Evolutionary conservation across 2,329 filamentous ascomycete genomes (phyloP).

Genomic region (Talaromyces sp.): DNA sequence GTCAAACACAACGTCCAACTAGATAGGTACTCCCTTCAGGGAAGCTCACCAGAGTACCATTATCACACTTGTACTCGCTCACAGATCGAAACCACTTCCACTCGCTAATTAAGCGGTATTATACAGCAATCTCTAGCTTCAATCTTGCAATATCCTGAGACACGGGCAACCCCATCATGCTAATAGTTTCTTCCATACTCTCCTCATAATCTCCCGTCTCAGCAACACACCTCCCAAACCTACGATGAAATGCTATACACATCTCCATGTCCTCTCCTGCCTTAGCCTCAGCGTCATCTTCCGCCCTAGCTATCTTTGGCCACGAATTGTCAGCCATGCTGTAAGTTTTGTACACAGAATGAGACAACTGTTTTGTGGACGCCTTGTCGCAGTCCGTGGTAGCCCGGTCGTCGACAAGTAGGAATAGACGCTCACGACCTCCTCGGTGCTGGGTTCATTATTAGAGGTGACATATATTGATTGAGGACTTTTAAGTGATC

Average conservation of each 20-base stretch:
- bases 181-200: background rate
- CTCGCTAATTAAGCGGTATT: background rate
- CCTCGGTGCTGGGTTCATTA: background rate
- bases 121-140: background rate
- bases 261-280: background rate
- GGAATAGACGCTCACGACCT: background rate
- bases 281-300: background rate
- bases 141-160: background rate
- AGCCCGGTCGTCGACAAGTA: background rate
- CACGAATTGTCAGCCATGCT: background rate
- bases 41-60: background rate
- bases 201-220: background rate
- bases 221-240: background rate
- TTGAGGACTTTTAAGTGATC: background rate
- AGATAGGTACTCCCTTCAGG: background rate
- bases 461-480: background rate
- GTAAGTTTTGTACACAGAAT: background rate
- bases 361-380: background rate
- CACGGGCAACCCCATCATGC: background rate
- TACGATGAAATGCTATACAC: background rate
- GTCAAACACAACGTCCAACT: background rate
- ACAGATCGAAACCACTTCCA: background rate
- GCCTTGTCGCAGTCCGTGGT: background rate
- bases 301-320: background rate
- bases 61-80: background rate